Evolutionary conservation across 768 basidiomycete species (phyloP).

Genomic region (Lentinula detonsa): DNA sequence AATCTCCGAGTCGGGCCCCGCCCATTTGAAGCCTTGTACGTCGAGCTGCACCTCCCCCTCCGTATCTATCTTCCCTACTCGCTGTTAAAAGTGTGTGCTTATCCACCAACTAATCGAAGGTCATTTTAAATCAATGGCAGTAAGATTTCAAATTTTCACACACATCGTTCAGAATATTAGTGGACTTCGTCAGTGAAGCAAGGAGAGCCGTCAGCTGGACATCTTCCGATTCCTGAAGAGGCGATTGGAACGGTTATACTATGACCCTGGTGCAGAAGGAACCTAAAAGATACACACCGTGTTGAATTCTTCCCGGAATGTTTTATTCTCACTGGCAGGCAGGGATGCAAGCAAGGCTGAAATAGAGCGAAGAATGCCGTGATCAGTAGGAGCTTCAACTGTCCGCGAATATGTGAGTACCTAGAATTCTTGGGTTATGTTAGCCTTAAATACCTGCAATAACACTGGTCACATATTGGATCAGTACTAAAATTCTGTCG

Average conservation of each 20-base stretch:
- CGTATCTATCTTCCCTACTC: constrained; percentile 46
- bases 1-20: constrained; percentile 29
- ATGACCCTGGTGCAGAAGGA: background rate
- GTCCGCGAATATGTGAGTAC: background rate
- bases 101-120: constrained; percentile 58
- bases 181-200: constrained; percentile 81
- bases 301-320: constrained; percentile 84
- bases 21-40: constrained; percentile 21
- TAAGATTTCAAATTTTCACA: constrained; percentile 19
- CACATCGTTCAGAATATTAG: constrained; percentile 86
- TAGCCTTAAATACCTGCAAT: constrained; percentile 47
- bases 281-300: constrained; percentile 46
- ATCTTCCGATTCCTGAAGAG: constrained; percentile 84
- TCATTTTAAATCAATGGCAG: constrained; percentile 1
- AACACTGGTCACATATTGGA: constrained; percentile 79
- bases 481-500: constrained; percentile 80
- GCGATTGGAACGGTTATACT: background rate
- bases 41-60: constrained; percentile 40
- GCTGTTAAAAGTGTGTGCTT: constrained; percentile 64
- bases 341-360: constrained; percentile 83
- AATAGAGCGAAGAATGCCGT: constrained; percentile 76
- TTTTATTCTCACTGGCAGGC: constrained; percentile 78
- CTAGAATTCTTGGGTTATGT: background rate
- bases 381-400: constrained; percentile 76
- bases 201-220: constrained; percentile 90